A percentile compares a stretch with the other conserved stretches of the same genome.
These are phyloP conservation scores for Leccinum subspadiceum DNA, from an alignment of 1,284 basidiomycete genomes.

Conservation along the genomic window DNA sequence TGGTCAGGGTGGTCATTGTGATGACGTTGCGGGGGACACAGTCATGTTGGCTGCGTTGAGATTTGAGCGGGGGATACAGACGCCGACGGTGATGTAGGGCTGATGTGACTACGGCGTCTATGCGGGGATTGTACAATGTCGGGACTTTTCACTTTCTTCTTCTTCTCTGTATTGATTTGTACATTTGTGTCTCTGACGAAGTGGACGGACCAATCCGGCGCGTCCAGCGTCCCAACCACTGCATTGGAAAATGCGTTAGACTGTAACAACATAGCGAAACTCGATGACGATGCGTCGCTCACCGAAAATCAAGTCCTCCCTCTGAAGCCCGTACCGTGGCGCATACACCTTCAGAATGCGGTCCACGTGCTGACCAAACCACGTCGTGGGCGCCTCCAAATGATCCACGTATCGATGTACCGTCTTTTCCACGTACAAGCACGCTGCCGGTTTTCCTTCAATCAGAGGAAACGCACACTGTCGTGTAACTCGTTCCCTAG, in stretches of 20 bases:
- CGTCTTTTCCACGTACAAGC: constrained; percentile 65
- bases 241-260: constrained; percentile 1
- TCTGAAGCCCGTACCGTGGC: constrained; percentile 52
- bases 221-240: constrained; percentile 72
- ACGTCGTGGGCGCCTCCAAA: constrained; percentile 55
- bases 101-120: too few species aligned
- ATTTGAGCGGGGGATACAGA: constrained; percentile 18
- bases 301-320: constrained; percentile 73
- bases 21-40: constrained; percentile 21
- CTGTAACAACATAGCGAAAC: not conserved
- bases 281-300: constrained; percentile 23
- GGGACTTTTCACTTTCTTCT: too few species aligned
- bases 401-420: constrained; percentile 65
- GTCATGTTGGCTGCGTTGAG: constrained; percentile 24
- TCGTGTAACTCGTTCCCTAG: constrained; percentile 48
- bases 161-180: too few species aligned
- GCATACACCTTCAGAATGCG: constrained; percentile 58
- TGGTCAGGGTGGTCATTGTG: not conserved
- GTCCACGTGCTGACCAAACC: constrained; percentile 72
- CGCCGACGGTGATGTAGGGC: not conserved
- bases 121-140: constrained; percentile 22
- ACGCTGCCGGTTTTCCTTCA: constrained; percentile 62
- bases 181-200: constrained; percentile 34
- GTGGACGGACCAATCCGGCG: constrained; percentile 40
- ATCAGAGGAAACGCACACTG: constrained; percentile 60